Percentiles rank a stretch among this genome's conserved stretches.
Evolutionary conservation across 495 filamentous ascomycete species (phyloP).

Genomic region (Talaromyces nanjingensis): DNA sequence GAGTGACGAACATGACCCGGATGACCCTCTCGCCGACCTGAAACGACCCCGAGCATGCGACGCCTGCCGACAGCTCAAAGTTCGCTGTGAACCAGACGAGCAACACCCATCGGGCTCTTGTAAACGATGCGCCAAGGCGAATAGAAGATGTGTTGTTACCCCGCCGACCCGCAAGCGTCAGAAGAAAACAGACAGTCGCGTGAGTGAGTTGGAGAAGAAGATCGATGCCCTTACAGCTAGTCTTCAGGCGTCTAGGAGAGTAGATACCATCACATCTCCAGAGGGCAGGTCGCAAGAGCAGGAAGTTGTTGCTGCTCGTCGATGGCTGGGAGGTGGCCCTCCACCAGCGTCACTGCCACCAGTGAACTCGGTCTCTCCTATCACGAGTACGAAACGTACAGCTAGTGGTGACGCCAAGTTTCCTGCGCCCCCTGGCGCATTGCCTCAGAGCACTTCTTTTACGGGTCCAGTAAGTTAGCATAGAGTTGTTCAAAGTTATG

Average conservation of each 20-base stretch:
- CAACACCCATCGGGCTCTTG: constrained; percentile 52
- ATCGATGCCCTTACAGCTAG: constrained; percentile 83
- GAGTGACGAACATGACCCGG: constrained; percentile 16
- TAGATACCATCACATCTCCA: background rate
- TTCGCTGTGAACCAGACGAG: constrained; percentile 69
- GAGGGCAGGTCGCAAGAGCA: constrained; percentile 1
- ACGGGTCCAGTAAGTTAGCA: background rate
- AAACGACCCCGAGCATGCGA: constrained; percentile 90
- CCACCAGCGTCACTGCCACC: constrained; percentile 4
- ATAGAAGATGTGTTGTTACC: constrained; percentile 72
- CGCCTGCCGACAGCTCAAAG: constrained; percentile 82
- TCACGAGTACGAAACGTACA: background rate
- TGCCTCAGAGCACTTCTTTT: background rate
- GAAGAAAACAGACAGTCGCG: constrained; percentile 88
- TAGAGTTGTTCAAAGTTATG: background rate
- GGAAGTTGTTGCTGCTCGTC: background rate
- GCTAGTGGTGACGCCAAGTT: background rate
- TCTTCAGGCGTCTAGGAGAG: constrained; percentile 48
- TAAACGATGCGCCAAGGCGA: constrained; percentile 80
- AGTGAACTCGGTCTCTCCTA: background rate
- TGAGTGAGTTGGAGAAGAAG: constrained; percentile 90
- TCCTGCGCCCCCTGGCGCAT: background rate
- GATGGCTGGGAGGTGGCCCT: constrained; percentile 5
- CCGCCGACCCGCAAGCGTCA: constrained; percentile 78
- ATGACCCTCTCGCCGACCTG: constrained; percentile 44